phyloP scores from a whole-genome alignment of 208 protist species.

The Leishmania lainsoni region DNA sequence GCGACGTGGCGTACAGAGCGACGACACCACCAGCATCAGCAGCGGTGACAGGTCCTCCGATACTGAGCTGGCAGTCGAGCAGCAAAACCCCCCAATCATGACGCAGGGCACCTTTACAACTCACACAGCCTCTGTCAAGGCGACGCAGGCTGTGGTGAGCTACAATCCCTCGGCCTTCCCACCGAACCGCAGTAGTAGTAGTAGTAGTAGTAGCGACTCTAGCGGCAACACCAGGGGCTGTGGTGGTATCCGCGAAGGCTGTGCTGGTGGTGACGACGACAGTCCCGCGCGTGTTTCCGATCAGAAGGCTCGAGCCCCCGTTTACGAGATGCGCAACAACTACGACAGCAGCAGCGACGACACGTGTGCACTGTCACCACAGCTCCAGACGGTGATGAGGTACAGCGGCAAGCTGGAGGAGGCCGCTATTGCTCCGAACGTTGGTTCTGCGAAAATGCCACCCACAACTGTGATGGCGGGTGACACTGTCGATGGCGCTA shows the following conservation, averaged over 20 bases:
- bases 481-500: slow-evolving; percentile 5
- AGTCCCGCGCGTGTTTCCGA: background rate
- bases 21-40: background rate
- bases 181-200: slow-evolving; percentile 29
- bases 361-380: background rate
- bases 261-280: background rate
- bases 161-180: slow-evolving; percentile 27
- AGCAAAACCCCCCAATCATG: slow-evolving; percentile 13
- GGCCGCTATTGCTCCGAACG: background rate
- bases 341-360: background rate
- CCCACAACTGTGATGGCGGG: background rate
- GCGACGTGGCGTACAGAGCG: slow-evolving; percentile 2
- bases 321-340: background rate
- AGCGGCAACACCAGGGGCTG: background rate
- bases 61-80: slow-evolving; percentile 17
- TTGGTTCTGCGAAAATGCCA: slow-evolving; percentile 4
- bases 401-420: slow-evolving; percentile 19
- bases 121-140: slow-evolving; percentile 10
- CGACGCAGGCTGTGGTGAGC: slow-evolving; percentile 16
- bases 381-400: background rate
- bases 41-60: background rate
- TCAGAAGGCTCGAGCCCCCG: background rate
- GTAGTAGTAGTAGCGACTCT: background rate
- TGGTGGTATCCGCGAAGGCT: background rate
- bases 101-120: slow-evolving; percentile 13